phyloP scores from a whole-genome alignment of 108 stramenopile species.

The Licmophora abbreviata region DNA sequence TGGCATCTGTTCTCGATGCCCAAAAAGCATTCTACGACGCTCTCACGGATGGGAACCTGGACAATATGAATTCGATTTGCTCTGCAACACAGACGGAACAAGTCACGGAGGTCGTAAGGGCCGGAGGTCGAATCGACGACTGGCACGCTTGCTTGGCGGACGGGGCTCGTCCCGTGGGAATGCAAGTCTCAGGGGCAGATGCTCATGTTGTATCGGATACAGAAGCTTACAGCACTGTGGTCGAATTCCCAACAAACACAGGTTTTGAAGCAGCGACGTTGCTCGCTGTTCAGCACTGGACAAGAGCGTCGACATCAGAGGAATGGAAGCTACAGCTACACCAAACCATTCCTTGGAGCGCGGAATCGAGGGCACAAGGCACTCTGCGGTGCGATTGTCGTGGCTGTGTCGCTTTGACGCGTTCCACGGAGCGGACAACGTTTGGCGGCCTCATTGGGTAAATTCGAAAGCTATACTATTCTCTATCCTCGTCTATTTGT shows the following conservation, averaged over 20 bases:
- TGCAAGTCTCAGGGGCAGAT: constrained; percentile 60
- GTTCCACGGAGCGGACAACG: constrained; percentile 37
- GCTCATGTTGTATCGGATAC: constrained; percentile 39
- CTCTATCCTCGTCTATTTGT: no score
- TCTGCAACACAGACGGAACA: constrained; percentile 7
- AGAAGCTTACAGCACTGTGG: constrained; percentile 53
- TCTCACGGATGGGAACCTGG: constrained; percentile 34
- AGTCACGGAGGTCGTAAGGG: constrained; percentile 55
- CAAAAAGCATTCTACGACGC: constrained; percentile 51
- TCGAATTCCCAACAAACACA: constrained; percentile 59
- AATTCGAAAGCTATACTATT: no score
- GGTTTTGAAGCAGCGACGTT: constrained; percentile 49
- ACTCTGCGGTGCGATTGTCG: constrained; percentile 67
- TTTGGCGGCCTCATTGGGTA: constrained; percentile 58
- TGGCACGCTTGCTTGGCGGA: constrained; percentile 61
- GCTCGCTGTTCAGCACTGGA: constrained; percentile 64
- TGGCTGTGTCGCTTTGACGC: constrained; percentile 73
- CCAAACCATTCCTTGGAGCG: constrained; percentile 78
- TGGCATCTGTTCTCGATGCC: constrained; percentile 17
- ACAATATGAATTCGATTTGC: constrained; percentile 18
- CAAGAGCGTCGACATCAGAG: constrained; percentile 16
- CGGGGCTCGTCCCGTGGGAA: constrained; percentile 57
- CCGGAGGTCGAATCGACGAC: constrained; percentile 61
- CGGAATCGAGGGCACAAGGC: constrained; percentile 52
- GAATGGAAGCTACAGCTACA: constrained; percentile 68